Percentiles rank a stretch among this genome's conserved stretches.
Evolutionary conservation across 2,329 filamentous ascomycete genomes (phyloP).

Genomic region (Aspergillus pseudotamarii): DNA sequence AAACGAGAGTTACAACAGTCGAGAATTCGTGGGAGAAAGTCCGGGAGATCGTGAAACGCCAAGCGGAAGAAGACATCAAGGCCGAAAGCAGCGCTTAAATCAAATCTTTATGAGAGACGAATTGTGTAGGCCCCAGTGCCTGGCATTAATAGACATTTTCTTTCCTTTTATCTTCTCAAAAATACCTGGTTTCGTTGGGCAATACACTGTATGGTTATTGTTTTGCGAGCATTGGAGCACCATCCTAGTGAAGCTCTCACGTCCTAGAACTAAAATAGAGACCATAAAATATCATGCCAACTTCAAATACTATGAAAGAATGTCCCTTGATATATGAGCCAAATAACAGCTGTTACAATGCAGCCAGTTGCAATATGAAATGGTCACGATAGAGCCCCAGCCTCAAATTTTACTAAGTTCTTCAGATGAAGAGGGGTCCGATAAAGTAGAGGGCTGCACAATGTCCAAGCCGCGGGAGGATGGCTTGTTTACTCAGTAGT

Average conservation of each 20-base stretch:
- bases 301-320: background rate
- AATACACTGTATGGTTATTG: background rate
- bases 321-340: background rate
- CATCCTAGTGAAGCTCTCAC: accelerated
- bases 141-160: background rate
- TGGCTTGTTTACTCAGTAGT: background rate
- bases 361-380: background rate
- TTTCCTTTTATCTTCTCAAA: background rate
- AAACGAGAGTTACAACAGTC: slow-evolving; percentile 70
- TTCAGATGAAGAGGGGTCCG: too few species aligned
- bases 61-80: slow-evolving; percentile 59
- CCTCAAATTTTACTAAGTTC: background rate
- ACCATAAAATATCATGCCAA: background rate
- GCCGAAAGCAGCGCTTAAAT: slow-evolving; percentile 10
- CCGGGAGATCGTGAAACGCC: slow-evolving; percentile 71
- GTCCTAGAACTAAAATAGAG: background rate
- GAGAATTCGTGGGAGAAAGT: slow-evolving; percentile 66
- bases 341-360: background rate
- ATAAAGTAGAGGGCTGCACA: background rate
- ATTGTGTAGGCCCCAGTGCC: background rate
- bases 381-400: accelerated
- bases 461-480: too few species aligned
- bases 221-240: background rate
- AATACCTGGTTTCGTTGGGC: background rate
- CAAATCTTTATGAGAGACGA: background rate